These are phyloP conservation scores for Aphanomyces stellatus DNA, from an alignment of 352 stramenopile genomes.

Conservation along the genomic window DNA sequence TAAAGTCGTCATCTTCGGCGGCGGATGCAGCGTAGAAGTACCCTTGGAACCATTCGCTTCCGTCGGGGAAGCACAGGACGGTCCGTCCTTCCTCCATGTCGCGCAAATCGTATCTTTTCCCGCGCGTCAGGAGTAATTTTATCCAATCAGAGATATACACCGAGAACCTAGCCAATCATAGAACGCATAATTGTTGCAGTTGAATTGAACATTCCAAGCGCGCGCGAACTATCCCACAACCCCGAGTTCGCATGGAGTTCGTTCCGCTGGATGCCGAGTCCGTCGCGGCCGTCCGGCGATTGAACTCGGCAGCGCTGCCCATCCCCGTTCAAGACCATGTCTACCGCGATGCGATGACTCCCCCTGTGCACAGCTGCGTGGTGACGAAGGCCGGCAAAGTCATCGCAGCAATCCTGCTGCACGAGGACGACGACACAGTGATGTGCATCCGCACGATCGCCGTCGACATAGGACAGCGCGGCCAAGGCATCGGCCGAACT, in stretches of 20 bases:
- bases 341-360: background rate
- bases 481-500: background rate
- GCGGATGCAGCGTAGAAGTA: background rate
- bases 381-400: background rate
- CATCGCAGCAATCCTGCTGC: background rate
- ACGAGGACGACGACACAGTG: background rate
- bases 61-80: slow-evolving; percentile 14
- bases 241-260: too few relatives aligned
- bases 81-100: background rate
- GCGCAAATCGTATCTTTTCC: too few relatives aligned
- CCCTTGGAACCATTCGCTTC: slow-evolving; percentile 15
- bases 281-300: background rate
- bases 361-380: background rate
- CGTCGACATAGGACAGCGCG: background rate
- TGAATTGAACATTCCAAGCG: too few relatives aligned
- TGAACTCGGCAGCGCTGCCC: slow-evolving; percentile 2
- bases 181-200: too few relatives aligned
- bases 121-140: too few relatives aligned
- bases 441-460: slow-evolving; percentile 5
- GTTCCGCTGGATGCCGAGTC: background rate
- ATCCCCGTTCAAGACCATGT: slow-evolving; percentile 4
- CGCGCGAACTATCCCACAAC: too few relatives aligned
- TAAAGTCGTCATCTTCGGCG: background rate
- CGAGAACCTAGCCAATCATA: too few relatives aligned
- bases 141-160: too few relatives aligned